Percentiles rank a stretch among this genome's conserved stretches.
These are phyloP conservation scores for Komagataella mondaviorum DNA, from an alignment of 805 yeast species.

Conservation along the genomic window DNA sequence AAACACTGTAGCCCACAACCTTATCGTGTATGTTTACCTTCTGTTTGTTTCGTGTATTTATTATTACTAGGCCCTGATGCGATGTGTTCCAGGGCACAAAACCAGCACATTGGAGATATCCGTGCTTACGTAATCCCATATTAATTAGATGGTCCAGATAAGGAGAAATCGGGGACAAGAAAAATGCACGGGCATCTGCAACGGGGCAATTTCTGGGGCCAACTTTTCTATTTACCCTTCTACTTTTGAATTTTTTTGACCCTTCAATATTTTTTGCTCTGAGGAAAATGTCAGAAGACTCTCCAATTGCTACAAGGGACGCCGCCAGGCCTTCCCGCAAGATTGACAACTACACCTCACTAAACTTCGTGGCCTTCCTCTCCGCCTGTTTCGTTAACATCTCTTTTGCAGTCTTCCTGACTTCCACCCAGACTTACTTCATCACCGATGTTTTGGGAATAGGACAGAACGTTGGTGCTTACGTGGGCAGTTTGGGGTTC, in stretches of 20 bases:
- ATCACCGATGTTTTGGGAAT: slow-evolving; percentile 18
- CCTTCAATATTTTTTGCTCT: background rate
- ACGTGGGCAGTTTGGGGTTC: slow-evolving; percentile 35
- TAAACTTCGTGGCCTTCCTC: slow-evolving; percentile 13
- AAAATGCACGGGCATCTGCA: background rate
- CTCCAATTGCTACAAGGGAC: background rate
- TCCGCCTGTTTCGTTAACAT: slow-evolving; percentile 10
- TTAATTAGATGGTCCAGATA: background rate
- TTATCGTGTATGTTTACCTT: background rate
- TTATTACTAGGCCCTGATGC: background rate
- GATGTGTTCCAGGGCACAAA: background rate
- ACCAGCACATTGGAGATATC: background rate
- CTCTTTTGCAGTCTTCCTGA: slow-evolving; percentile 15
- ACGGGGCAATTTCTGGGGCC: background rate
- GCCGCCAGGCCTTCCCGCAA: slow-evolving; percentile 1
- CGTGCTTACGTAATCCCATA: background rate
- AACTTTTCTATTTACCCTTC: background rate
- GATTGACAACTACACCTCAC: slow-evolving; percentile 9
- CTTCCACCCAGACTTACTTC: slow-evolving; percentile 18
- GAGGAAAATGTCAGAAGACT: background rate
- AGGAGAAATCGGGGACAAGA: background rate
- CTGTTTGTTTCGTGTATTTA: background rate
- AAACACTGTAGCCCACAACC: background rate
- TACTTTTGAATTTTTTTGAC: background rate
- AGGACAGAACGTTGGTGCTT: slow-evolving; percentile 22